Base-by-base conservation (phyloP, 495 filamentous ascomycete genomes). In the Apiosordaria backusii region DNA sequence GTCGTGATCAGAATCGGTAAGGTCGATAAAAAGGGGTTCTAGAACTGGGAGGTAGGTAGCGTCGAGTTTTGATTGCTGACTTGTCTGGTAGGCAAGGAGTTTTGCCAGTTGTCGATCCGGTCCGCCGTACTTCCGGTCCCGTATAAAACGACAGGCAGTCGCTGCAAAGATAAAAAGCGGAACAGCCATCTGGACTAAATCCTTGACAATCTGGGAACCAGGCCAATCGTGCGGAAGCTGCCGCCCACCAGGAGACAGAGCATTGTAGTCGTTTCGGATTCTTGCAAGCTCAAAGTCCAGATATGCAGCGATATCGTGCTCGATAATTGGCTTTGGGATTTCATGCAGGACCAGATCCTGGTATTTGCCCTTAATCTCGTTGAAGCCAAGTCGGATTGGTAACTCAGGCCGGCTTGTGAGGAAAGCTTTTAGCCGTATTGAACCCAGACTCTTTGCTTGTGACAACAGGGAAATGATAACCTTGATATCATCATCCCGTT, bases 151-250 rank as follows among this genome's bases (percentile, higher is more conserved):
- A 64, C 80, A 83, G 16, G 72, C 74, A n/a, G 79, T 82, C 9
- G 78, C 72, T 15, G 78, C 76, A 65, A 72, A 82, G 52, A 83
- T 82, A 68, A 83, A 82, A 1, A 82, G 65, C 25, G 78, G 77
- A 50, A 71, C 70, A n/a, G 82, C 75, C 61, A 72, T 75, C 23
- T 76, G 23, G 7, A 74, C 76, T 0, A 85, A 71, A 16, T 22
- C 29, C 22, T 70, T 4, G 57, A 81, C 71, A 10, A 19, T 52
- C 13, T 70, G 9, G 25, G 72, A 24, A 3, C 77, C 74, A 1
- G 83, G 84, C 84, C 82, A 86, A 66, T 63, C 65, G 22, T 50
- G 52, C 25, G 65, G 35, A 15, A 78, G 66, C 35, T 61, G 59
- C 10, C 10, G 25, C 7, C 63, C 23, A 35, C 27, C 2, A 15